Evolutionary conservation across 2,329 filamentous ascomycete genomes (phyloP).

Genomic region (Paradendryphiella salina): DNA sequence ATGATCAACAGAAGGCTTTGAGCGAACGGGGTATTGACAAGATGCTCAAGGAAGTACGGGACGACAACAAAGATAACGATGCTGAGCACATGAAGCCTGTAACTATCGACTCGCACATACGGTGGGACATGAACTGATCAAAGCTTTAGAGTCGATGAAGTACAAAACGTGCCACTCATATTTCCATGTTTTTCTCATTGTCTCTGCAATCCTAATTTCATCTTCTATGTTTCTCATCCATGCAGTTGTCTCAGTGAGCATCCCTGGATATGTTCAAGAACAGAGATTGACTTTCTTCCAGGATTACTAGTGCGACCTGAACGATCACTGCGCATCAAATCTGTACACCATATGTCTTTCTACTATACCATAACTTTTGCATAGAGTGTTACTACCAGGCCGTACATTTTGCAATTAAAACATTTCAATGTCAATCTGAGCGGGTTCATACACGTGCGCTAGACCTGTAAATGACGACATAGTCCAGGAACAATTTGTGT

Average conservation of each 20-base stretch:
- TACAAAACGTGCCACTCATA: not conserved
- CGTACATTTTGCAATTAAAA: not conserved
- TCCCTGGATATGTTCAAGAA: not conserved
- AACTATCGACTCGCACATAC: not conserved
- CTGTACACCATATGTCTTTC: not conserved
- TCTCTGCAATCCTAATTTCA: no score
- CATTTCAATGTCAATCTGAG: not conserved
- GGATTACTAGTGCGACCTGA: not conserved
- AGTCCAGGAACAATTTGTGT: constrained; percentile 1
- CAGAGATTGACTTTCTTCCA: not conserved
- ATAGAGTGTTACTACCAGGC: not conserved
- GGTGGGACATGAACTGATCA: not conserved
- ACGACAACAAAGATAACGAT: constrained; percentile 88
- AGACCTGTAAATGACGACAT: constrained; percentile 20
- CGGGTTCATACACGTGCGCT: constrained; percentile 10
- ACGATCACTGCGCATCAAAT: not conserved
- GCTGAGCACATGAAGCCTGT: constrained; percentile 61
- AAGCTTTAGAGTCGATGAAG: constrained; percentile 9
- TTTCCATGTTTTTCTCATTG: not conserved
- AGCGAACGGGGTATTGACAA: constrained; percentile 90
- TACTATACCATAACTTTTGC: not conserved
- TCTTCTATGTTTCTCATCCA: not conserved
- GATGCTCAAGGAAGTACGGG: constrained; percentile 86
- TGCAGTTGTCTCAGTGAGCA: not conserved
- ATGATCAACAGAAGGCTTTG: constrained; percentile 67